Percentiles rank a stretch among this genome's conserved stretches.
Evolutionary conservation across 2,329 filamentous ascomycete species (phyloP).

Genomic region (Helotiales sp.): DNA sequence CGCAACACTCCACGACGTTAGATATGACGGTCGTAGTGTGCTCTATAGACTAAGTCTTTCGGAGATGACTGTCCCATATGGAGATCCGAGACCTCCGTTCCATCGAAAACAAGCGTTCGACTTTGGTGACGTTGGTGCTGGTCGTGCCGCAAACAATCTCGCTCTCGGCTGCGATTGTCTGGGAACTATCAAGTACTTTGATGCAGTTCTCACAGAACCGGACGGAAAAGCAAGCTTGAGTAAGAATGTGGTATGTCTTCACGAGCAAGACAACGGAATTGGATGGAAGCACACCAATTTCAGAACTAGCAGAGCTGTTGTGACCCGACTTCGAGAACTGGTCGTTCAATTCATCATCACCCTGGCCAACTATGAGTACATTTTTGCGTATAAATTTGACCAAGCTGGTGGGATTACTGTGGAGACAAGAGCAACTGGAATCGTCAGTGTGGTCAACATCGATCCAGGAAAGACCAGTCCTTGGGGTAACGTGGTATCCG

Average conservation of each 20-base stretch:
- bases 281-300: conserved; percentile 74
- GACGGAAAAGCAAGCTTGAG: conserved; percentile 58
- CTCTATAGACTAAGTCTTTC: conserved; percentile 62
- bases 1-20: conserved; percentile 64
- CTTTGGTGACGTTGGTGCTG: conserved; percentile 69
- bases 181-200: conserved; percentile 69
- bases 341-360: conserved; percentile 72
- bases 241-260: conserved; percentile 68
- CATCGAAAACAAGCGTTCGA: conserved; percentile 73
- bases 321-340: conserved; percentile 64
- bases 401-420: conserved; percentile 64
- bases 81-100: conserved; percentile 64
- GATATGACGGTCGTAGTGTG: conserved; percentile 62
- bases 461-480: conserved; percentile 56
- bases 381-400: conserved; percentile 67
- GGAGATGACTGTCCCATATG: conserved; percentile 70
- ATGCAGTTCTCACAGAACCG: conserved; percentile 57
- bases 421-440: conserved; percentile 68
- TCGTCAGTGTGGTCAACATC: conserved; percentile 60
- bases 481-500: conserved; percentile 65
- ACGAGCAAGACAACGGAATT: conserved; percentile 72
- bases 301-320: conserved; percentile 63
- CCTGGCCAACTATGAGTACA: conserved; percentile 73
- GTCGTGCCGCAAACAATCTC: conserved; percentile 69
- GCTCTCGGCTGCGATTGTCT: conserved; percentile 71